These are phyloP conservation scores for Trichoderma koningiopsis DNA, from an alignment of 2,329 filamentous ascomycete genomes.

Conservation along the genomic window DNA sequence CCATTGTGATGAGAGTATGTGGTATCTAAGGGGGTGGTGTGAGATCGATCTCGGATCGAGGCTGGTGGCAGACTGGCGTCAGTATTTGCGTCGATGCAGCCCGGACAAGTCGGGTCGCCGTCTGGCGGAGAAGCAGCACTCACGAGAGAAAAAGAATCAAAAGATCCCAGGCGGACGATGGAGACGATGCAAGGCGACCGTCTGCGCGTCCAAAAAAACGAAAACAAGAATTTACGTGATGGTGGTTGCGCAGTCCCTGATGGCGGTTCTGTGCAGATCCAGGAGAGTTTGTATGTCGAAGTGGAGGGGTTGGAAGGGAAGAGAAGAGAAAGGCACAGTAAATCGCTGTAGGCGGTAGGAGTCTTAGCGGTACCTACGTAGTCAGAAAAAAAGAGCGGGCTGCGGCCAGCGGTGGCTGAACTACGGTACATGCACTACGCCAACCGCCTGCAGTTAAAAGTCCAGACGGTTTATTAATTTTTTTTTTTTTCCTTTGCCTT, in stretches of 20 bases:
- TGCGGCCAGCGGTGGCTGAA: constrained; percentile 10
- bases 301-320: constrained; percentile 25
- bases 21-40: constrained; percentile 30
- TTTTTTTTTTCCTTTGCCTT: neutral
- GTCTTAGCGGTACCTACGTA: neutral
- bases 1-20: constrained; percentile 59
- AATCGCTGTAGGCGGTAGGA: neutral
- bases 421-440: neutral
- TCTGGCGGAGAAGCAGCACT: constrained; percentile 35
- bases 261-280: constrained; percentile 18
- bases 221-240: constrained; percentile 18
- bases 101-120: constrained; percentile 28
- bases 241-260: constrained; percentile 14
- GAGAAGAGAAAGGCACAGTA: constrained; percentile 20
- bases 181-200: constrained; percentile 29
- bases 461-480: constrained; percentile 23
- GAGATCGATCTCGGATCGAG: constrained; percentile 32
- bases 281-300: constrained; percentile 22
- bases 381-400: constrained; percentile 17
- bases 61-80: constrained; percentile 23
- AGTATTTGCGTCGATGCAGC: constrained; percentile 24
- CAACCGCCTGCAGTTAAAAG: constrained; percentile 31
- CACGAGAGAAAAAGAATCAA: constrained; percentile 28
- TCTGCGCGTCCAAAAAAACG: constrained; percentile 25
- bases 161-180: constrained; percentile 11